These are phyloP conservation scores for Tulasnella sp. DNA, from an alignment of 768 basidiomycete genomes.

Conservation along the genomic window DNA sequence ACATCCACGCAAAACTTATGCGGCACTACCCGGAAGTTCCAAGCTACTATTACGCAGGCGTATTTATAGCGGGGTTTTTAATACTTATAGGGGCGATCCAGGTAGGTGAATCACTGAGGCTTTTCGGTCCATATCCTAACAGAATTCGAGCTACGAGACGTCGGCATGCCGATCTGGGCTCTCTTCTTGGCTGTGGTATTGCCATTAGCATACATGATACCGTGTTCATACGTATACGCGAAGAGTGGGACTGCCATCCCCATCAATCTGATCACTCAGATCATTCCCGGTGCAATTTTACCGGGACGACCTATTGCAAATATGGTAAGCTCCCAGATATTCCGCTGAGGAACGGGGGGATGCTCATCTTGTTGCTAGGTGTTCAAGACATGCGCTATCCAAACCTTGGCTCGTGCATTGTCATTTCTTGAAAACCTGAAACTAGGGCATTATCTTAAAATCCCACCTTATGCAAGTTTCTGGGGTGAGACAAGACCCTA, in stretches of 20 bases:
- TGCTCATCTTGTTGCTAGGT: not conserved
- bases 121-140: no score
- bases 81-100: no score
- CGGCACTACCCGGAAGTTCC: no score
- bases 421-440: slow-evolving; percentile 30
- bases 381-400: not conserved
- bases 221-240: not conserved
- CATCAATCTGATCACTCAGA: not conserved
- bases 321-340: not conserved
- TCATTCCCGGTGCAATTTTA: not conserved
- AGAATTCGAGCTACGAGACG: no score
- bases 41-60: no score
- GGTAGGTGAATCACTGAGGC: no score
- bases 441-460: slow-evolving; percentile 48
- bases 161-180: no score
- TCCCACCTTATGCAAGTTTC: slow-evolving; percentile 44
- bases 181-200: no score
- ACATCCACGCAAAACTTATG: no score
- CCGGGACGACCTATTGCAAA: slow-evolving; percentile 31
- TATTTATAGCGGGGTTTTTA: no score
- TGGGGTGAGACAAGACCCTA: slow-evolving; percentile 32
- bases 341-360: no score
- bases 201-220: no score
- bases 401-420: not conserved
- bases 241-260: not conserved